Evolutionary conservation across 2,329 filamentous ascomycete species (phyloP), one percentile per base, ranked within the genome.

Genomic region (Cytospora mali): DNA sequence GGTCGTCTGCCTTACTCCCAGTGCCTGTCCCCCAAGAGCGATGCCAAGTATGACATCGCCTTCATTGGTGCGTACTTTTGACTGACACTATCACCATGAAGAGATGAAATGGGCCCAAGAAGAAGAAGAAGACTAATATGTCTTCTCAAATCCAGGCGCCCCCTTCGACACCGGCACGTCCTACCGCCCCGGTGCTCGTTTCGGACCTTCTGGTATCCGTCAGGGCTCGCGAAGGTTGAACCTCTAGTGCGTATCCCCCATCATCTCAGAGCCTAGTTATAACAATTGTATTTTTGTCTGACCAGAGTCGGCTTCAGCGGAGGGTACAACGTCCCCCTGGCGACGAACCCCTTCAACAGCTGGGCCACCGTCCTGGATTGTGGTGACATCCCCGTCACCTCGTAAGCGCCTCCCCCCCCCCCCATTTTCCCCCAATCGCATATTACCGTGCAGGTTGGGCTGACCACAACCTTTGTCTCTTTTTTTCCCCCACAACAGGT

Each of bases 121-220:
- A n/a, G n/a, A n/a, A n/a, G n/a, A n/a, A n/a, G n/a, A n/a, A n/a
- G 33, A 16, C 52, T 64, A 21, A 64, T 27, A 6, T 25, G 2
- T 50, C 6, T 4, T 3, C 21, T 14, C 7, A 7, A 9, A 1
- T 46, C 14, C 23, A 90, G 88, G 89, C 50, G 91, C 90, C 48
- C 91, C 92, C 0, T 95, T 95, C 69, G 92, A 96, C 73, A 94
- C 92, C 0, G 91, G 91, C 58, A 95, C 91, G 28, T 93, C 90
- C 0, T 96, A 96, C 76, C 81, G 91, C 57, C 92, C 91, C 3
- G 91, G 92, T 68, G 92, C 92, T 64, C 85, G 92, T 39, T 96
- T 96, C 69, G 92, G 92, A 0, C 92, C 92, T 11, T 91, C 88
- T 33, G 91, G 91, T 54, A 94, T 95, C 70, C 86, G 92, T 73